Base-by-base conservation (phyloP, 176 grass and related monocot species). In the Ampelocalamus luodianensis region DNA sequence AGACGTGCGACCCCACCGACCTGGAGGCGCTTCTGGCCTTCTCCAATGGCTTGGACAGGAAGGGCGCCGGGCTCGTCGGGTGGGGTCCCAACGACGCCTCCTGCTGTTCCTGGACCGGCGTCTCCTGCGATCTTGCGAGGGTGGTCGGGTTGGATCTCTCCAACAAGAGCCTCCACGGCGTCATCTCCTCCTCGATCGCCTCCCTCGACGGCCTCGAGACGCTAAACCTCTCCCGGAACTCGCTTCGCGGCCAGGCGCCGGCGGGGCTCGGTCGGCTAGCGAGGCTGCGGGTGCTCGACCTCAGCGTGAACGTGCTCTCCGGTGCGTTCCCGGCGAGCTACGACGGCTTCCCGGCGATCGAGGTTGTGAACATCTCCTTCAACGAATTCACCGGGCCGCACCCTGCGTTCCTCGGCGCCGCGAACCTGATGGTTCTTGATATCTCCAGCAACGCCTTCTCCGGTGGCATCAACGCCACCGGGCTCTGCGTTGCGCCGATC, bases 21-120 rank as follows among this genome's bases (percentile, higher is more conserved):
- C 79, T 92, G 82, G 15, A 11, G 39, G 88, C 91, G 61, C 83
- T 98, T 38, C 85, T 45, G 9, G 74, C 53, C 55, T 86, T 98
- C 54, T 77, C 74, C 75, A 58, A 78, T 59, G 91, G 45, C 65
- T n/a, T 92, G 67, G 80, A 96, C 20, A 70, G 22, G 32, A 86
- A 80, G 58, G 78, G 10, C 48, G 72, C 73, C 14, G 79, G 38
- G 27, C 48, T 87, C 9, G 78, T 68, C 76, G 91, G 89, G 8
- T 98, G 96, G 96, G 66, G 42, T 8, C 10, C 26, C 44, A 82
- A 43, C 38, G 85, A 8, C 46, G 85, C 77, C 79, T 76, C 77
- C 42, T 98, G 93, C 87, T 98, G 96, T 34, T 77, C 85, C 2
- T 98, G 96, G 96, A 27, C 75, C 13, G 96, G 96, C 62, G 88